These are phyloP conservation scores for Boeremia exigua DNA, from an alignment of 2,329 filamentous ascomycete genomes.

Conservation along the genomic window DNA sequence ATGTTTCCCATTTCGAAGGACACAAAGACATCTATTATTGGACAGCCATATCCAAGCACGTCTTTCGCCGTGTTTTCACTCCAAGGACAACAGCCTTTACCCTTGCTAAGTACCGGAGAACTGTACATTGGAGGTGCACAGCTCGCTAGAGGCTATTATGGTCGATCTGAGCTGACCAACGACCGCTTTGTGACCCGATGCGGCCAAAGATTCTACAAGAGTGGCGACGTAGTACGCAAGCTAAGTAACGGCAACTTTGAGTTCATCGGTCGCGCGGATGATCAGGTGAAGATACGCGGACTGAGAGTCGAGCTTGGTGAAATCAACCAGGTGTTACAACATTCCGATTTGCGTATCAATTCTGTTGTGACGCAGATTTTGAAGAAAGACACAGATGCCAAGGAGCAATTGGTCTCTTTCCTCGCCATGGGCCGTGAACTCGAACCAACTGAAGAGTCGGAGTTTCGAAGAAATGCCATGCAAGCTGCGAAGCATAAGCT, in stretches of 20 bases:
- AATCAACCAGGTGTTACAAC: conserved; percentile 42
- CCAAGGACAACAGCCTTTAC: conserved; percentile 40
- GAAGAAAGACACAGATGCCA: conserved; percentile 30
- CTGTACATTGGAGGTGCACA: conserved; percentile 56
- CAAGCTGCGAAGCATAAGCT: conserved; percentile 28
- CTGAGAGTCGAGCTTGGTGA: conserved; percentile 48
- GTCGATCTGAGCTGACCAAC: conserved; percentile 40
- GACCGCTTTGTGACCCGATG: conserved; percentile 39
- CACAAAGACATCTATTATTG: conserved; percentile 49
- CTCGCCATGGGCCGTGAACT: conserved; percentile 19
- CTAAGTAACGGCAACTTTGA: conserved; percentile 48
- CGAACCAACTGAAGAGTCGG: conserved; percentile 11
- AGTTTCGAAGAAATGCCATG: conserved; percentile 29
- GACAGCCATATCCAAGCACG: conserved; percentile 50
- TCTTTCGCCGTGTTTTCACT: conserved; percentile 48
- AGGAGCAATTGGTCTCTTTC: conserved; percentile 47
- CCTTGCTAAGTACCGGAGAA: conserved; percentile 52
- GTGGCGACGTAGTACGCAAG: conserved; percentile 49
- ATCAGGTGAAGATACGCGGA: conserved; percentile 51
- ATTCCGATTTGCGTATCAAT: conserved; percentile 27
- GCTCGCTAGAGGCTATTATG: conserved; percentile 54
- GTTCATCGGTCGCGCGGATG: conserved; percentile 47
- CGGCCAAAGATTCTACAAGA: conserved; percentile 47
- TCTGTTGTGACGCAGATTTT: conserved; percentile 42
- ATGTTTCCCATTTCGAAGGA: conserved; percentile 43